phyloP scores from a whole-genome alignment of 345 rosid species.

The Limnanthes douglasii region DNA sequence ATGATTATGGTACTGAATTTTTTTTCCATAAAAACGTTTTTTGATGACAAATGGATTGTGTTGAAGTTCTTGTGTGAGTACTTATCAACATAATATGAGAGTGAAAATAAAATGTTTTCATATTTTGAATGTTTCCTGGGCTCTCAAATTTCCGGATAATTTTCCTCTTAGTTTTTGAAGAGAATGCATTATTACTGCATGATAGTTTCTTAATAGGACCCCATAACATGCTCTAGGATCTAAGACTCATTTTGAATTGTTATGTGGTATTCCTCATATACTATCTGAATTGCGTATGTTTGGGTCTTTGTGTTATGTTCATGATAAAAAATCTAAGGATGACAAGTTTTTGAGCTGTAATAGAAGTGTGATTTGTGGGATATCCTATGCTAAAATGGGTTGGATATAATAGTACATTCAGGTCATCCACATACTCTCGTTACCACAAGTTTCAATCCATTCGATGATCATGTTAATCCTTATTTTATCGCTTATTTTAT shows the following conservation, averaged over 20 bases:
- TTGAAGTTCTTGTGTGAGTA: too few species aligned
- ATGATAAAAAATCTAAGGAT: background rate
- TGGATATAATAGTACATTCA: background rate
- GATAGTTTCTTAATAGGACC: background rate
- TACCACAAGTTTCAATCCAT: background rate
- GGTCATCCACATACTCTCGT: background rate
- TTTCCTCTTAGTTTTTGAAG: background rate
- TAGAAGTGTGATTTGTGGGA: too few species aligned
- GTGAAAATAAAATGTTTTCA: too few species aligned
- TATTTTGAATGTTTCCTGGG: too few species aligned
- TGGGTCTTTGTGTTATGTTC: background rate
- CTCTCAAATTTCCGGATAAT: background rate
- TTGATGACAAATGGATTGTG: too few species aligned
- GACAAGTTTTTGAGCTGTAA: background rate
- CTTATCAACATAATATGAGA: too few species aligned
- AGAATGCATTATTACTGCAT: background rate
- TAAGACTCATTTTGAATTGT: background rate
- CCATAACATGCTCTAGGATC: background rate
- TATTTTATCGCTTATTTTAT: background rate
- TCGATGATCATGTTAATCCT: background rate
- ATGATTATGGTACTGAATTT: too few species aligned
- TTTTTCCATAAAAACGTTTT: too few species aligned
- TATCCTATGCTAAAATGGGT: too few species aligned
- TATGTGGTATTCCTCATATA: background rate
- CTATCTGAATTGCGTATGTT: background rate